phyloP scores from a whole-genome alignment of 2,329 filamentous ascomycete genomes.

The Diaporthe capsici region DNA sequence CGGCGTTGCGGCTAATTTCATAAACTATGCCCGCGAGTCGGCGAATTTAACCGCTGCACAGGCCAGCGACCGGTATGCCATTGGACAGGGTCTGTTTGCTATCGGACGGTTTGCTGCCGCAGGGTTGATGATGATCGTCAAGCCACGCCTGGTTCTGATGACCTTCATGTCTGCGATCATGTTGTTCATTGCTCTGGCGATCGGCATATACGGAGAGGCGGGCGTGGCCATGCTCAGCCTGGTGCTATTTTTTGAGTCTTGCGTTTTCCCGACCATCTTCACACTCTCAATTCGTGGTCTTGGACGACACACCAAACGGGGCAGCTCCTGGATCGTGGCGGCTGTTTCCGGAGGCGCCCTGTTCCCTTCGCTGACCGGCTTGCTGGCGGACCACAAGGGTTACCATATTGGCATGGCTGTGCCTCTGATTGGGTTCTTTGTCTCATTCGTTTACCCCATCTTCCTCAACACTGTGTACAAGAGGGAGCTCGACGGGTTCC shows the following conservation, averaged over 20 bases:
- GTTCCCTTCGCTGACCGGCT: slow-evolving; percentile 79
- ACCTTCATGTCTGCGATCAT: slow-evolving; percentile 74
- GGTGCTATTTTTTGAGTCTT: slow-evolving; percentile 82
- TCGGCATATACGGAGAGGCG: slow-evolving; percentile 57
- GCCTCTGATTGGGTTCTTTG: slow-evolving; percentile 70
- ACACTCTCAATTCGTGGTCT: slow-evolving; percentile 81
- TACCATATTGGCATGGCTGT: slow-evolving; percentile 76
- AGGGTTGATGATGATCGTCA: slow-evolving; percentile 74
- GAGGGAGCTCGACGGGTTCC: slow-evolving; percentile 66
- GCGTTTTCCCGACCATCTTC: slow-evolving; percentile 86
- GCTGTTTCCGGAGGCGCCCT: slow-evolving; percentile 80
- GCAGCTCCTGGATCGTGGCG: slow-evolving; percentile 77
- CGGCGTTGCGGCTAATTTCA: slow-evolving; percentile 75
- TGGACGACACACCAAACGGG: slow-evolving; percentile 81
- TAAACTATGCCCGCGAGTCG: slow-evolving; percentile 76
- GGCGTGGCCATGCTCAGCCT: slow-evolving; percentile 74
- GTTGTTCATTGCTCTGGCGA: slow-evolving; percentile 68
- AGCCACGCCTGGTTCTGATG: slow-evolving; percentile 77
- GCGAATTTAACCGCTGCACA: slow-evolving; percentile 63
- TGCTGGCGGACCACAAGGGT: slow-evolving; percentile 72
- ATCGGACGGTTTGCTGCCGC: slow-evolving; percentile 78
- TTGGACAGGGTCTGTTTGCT: slow-evolving; percentile 80
- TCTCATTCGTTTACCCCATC: slow-evolving; percentile 67
- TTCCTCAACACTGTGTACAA: slow-evolving; percentile 71
- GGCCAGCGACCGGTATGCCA: slow-evolving; percentile 77